Base-by-base conservation (phyloP, 805 yeast genomes). In the Myxozyma sirexii region DNA sequence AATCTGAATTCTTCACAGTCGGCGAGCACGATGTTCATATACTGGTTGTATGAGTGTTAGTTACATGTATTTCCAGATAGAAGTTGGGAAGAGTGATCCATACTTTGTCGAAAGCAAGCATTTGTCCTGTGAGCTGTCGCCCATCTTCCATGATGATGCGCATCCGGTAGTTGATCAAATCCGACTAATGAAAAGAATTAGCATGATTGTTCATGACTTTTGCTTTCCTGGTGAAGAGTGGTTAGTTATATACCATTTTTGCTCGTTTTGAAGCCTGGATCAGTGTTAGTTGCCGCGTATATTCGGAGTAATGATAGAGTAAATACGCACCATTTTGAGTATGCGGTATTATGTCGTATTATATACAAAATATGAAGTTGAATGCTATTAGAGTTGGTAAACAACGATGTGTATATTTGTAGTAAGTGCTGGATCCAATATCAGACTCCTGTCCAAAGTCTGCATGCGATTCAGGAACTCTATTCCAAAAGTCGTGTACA, bases 1-100 rank as follows among this genome's bases (percentile, higher is more conserved):
- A 85, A 74, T 65, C 97, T 79, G 68, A 84, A 84, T 71, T 93
- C 99, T 68, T 89, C 91, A 43, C 94, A 83, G 64, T 92, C 94
- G 12, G 88, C 81, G 33, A 93, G 76, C 13, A 94, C 96, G 17
- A 93, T 71, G 72, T 93, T 93, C 86, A 92, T 85, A 71, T 87
- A 88, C 70, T 68, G 13, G 17, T n/a, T 4, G 46, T 39, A 39
- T 15, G 44, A n/a, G 13, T 26, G 27, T n/a, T 37, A n/a, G 47
- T 4, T 29, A n/a, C 3, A 42, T 29, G 42, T 17, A 19, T n/a
- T n/a, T n/a, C n/a, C 8, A 6, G 21, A 29, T 29, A 27, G 33
- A 29, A 24, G 7, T 24, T 12, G 26, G 13, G 10, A 29, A 6
- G 6, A 19, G 27, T 10, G 15, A n/a, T 26, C 41, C 64, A n/a